Evolutionary conservation across 2,329 filamentous ascomycete genomes (phyloP), one percentile per base, ranked within the genome.

Genomic region (Hypoxylon sp.): DNA sequence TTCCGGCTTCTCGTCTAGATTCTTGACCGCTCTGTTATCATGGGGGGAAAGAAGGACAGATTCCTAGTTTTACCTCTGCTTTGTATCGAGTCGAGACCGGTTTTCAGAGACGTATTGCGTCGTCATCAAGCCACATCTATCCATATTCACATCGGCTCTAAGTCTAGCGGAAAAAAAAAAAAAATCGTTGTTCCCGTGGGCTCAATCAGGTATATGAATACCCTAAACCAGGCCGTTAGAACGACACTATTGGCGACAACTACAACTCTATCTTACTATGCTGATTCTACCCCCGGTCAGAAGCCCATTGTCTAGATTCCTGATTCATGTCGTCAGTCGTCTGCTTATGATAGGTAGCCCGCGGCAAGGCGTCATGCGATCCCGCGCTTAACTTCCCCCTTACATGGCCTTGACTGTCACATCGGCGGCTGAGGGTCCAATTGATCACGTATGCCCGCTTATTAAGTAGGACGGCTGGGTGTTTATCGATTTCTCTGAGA

Each of bases 391-490:
- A 56, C 13, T 37, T 33, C 30, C 37, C 37, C 55, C 44, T 65
- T 60, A 58, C 55, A 35, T 60, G n/a, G 48, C 55, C 49, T 63
- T 49, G 42, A 60, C 58, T 27, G 54, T 69, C 57, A 20, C 66
- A 65, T 70, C 59, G 58, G 69, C 69, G 69, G 69, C 69, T 72
- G 57, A 60, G 27, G 58, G 30, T 37, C 66, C 67, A 72, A 72
- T 72, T 56, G 67, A 62, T 63, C 55, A 42, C 30, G 42, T 37
- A 55, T 50, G 50, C 35, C 53, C 49, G 61, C 69, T 70, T 72
- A 72, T 68, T 60, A 60, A 63, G 69, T 57, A 53, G 42, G 42
- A 46, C 44, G 55, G 35, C 46, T 61, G 27, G 35, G 58, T 55
- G 48, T 37, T 56, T 63, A 33, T 65, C 54, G 17, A 58, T 48